Conservation (phyloP, 768 basidiomycete species). For the Lanmaoa pseudosensibilis region DNA sequence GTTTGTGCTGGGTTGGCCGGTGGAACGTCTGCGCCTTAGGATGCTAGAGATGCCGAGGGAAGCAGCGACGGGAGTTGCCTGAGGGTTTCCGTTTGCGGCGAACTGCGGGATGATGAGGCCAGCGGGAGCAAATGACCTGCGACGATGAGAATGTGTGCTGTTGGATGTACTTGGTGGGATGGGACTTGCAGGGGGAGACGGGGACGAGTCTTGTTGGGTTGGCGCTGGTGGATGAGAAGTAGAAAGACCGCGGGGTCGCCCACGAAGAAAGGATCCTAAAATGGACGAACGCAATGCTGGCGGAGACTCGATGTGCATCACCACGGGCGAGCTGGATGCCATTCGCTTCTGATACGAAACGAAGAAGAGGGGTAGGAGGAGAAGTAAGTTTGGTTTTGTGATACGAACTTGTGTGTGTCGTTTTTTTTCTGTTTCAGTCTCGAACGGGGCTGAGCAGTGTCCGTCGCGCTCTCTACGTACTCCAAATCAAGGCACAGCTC, state of each 20-base stretch:
- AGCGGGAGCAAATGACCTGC: constrained; percentile 41
- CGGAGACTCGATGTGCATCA: constrained; percentile 28
- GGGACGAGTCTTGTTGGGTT: constrained; percentile 34
- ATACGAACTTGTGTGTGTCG: background rate
- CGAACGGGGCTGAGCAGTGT: constrained; percentile 12
- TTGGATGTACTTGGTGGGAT: constrained; percentile 24
- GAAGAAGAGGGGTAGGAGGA: background rate
- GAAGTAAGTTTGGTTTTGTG: too few species aligned
- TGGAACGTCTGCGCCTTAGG: constrained; percentile 66
- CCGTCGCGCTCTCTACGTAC: background rate
- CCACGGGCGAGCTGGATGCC: constrained; percentile 11
- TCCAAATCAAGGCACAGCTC: constrained; percentile 14
- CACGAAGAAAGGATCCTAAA: constrained; percentile 70
- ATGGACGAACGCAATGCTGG: constrained; percentile 54
- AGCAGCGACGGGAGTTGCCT: constrained; percentile 24
- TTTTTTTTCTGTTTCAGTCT: constrained; percentile 19
- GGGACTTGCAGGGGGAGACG: constrained; percentile 46
- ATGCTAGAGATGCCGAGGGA: constrained; percentile 57
- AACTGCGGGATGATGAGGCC: constrained; percentile 36
- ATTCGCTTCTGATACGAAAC: background rate
- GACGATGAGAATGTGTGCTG: constrained; percentile 34
- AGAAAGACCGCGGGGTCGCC: constrained; percentile 65
- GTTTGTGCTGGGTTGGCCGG: constrained; percentile 47
- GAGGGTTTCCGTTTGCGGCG: constrained; percentile 33
- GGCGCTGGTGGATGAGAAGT: constrained; percentile 45